Evolutionary conservation across 2,329 filamentous ascomycete genomes (phyloP).

Genomic region (Fusarium kyushuense): DNA sequence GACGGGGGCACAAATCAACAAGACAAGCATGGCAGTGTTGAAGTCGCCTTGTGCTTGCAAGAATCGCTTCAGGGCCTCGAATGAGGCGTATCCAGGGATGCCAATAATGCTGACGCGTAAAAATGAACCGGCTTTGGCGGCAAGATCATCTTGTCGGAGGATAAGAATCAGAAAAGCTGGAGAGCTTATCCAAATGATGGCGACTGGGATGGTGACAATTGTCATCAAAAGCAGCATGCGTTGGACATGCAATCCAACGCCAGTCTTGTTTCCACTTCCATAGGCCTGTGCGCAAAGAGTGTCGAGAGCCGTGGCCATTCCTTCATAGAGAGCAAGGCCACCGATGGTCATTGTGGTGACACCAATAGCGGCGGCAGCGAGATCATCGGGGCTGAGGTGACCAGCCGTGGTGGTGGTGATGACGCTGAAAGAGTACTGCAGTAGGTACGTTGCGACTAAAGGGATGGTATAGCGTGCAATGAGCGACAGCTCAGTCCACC

Average conservation of each 20-base stretch:
- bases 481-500: conserved; percentile 34
- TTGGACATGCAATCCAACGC: conserved; percentile 65
- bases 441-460: conserved; percentile 64
- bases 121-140: conserved; percentile 62
- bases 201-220: conserved; percentile 61
- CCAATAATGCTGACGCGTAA: conserved; percentile 62
- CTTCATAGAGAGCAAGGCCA: conserved; percentile 58
- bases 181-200: conserved; percentile 61
- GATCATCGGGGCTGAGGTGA: conserved; percentile 63
- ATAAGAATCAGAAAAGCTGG: conserved; percentile 59
- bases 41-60: conserved; percentile 68
- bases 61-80: conserved; percentile 67
- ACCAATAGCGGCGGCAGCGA: conserved; percentile 64
- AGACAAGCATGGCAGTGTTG: conserved; percentile 60
- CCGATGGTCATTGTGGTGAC: conserved; percentile 67
- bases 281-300: conserved; percentile 46
- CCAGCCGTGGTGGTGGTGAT: conserved; percentile 65
- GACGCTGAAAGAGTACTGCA: conserved; percentile 65
- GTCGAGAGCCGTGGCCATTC: conserved; percentile 47
- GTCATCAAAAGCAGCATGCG: conserved; percentile 64
- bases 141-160: conserved; percentile 61
- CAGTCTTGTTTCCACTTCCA: conserved; percentile 56
- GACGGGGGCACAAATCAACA: conserved; percentile 61
- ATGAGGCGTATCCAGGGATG: conserved; percentile 65
- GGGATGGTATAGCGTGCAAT: conserved; percentile 54